phyloP scores from a whole-genome alignment of 2,329 filamentous ascomycete genomes.

The Microcyclosporella mali region DNA sequence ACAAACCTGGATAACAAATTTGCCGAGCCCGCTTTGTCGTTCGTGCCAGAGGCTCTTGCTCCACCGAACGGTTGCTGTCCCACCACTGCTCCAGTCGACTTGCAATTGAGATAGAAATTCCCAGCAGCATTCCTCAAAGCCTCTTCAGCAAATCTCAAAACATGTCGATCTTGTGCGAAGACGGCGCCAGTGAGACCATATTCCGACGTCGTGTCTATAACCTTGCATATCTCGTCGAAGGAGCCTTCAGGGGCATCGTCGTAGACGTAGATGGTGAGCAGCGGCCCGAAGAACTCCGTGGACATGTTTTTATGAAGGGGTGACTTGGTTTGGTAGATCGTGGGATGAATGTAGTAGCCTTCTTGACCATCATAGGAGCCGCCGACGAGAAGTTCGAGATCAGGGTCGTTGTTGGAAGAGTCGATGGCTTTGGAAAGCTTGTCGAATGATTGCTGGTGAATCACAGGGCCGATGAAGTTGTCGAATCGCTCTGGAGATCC shows the following conservation, averaged over 20 bases:
- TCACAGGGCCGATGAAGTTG: conserved; percentile 83
- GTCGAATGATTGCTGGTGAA: conserved; percentile 74
- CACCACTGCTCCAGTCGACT: conserved; percentile 52
- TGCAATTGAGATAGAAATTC: conserved; percentile 84
- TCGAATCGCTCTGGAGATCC: conserved; percentile 63
- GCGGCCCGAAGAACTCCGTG: conserved; percentile 76
- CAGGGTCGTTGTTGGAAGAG: conserved; percentile 66
- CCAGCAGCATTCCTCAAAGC: conserved; percentile 66
- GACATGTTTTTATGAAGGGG: conserved; percentile 67
- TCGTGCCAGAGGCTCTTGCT: conserved; percentile 51
- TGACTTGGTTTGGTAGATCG: conserved; percentile 70
- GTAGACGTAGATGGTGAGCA: conserved; percentile 71
- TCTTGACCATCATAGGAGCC: conserved; percentile 70
- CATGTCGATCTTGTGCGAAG: conserved; percentile 64
- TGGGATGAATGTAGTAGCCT: conserved; percentile 80
- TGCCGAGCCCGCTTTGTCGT: conserved; percentile 52
- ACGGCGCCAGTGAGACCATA: conserved; percentile 74
- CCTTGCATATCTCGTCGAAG: conserved; percentile 54
- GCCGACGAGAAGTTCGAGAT: conserved; percentile 67
- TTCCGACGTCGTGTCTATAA: conserved; percentile 65
- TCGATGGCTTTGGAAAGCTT: conserved; percentile 74
- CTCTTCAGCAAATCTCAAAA: conserved; percentile 63
- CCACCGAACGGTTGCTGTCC: conserved; percentile 43
- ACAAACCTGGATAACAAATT: conserved; percentile 49
- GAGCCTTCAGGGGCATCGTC: conserved; percentile 51